Evolutionary conservation across 2,329 filamentous ascomycete genomes (phyloP).

Genomic region (Alternaria triticimaculans): DNA sequence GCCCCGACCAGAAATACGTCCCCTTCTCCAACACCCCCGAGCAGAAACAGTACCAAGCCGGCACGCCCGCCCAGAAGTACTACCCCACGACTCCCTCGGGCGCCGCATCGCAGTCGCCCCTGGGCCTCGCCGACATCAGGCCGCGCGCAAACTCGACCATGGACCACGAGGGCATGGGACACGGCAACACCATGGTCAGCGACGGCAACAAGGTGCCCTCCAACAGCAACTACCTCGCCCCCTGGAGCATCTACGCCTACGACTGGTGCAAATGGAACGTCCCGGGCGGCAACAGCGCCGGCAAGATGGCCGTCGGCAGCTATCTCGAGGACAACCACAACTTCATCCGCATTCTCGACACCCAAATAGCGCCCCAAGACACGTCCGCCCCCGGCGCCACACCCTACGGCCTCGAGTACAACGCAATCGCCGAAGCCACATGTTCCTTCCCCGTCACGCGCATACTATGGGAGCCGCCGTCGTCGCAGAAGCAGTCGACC

Average conservation of each 20-base stretch:
- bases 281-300: slow-evolving; percentile 71
- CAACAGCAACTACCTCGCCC: slow-evolving; percentile 91
- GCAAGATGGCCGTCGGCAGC: slow-evolving; percentile 93
- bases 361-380: slow-evolving; percentile 74
- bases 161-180: slow-evolving; percentile 71
- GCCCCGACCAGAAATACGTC: slow-evolving; percentile 67
- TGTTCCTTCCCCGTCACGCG: slow-evolving; percentile 97
- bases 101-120: slow-evolving; percentile 80
- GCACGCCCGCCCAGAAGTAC: slow-evolving; percentile 65
- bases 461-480: slow-evolving; percentile 94
- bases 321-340: slow-evolving; percentile 98
- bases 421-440: slow-evolving; percentile 92
- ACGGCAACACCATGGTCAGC: slow-evolving; percentile 61
- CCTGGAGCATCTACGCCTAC: slow-evolving; percentile 95
- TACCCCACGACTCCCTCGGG: slow-evolving; percentile 58
- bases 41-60: slow-evolving; percentile 54
- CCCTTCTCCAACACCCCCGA: slow-evolving; percentile 70
- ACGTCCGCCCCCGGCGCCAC: slow-evolving; percentile 72
- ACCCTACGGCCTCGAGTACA: slow-evolving; percentile 84
- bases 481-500: slow-evolving; percentile 91
- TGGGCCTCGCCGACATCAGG: slow-evolving; percentile 90
- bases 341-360: slow-evolving; percentile 98
- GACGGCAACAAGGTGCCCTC: slow-evolving; percentile 70
- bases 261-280: slow-evolving; percentile 99
- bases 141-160: slow-evolving; percentile 83